Conservation (phyloP, 2,329 filamentous ascomycete genomes). For the Calonectria pseudoturangicola region DNA sequence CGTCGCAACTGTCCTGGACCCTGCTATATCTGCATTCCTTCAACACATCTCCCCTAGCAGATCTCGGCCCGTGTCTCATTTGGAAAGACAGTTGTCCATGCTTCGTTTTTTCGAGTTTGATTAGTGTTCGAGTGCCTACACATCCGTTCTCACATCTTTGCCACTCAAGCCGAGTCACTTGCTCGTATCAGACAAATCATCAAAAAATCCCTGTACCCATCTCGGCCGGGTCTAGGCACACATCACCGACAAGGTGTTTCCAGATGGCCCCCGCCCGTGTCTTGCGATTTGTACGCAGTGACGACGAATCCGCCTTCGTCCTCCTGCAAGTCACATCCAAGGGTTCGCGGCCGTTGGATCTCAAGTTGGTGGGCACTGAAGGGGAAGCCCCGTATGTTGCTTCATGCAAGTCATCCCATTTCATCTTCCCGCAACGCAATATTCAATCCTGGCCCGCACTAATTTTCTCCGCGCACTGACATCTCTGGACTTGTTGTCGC, state of each 20-base stretch:
- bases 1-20: conserved; percentile 26
- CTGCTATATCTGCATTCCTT: conserved; percentile 48
- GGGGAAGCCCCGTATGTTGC: conserved; percentile 75
- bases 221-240: conserved; percentile 16
- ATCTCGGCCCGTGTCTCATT: conserved; percentile 49
- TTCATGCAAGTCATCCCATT: conserved; percentile 69
- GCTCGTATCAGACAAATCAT: conserved; percentile 35
- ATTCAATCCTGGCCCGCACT: conserved; percentile 41
- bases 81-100: conserved; percentile 21
- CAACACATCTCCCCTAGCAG: conserved; percentile 35
- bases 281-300: conserved; percentile 75
- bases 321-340: conserved; percentile 75
- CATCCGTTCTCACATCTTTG: conserved; percentile 45
- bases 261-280: conserved; percentile 61
- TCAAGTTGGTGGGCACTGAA: conserved; percentile 82
- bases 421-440: conserved; percentile 42
- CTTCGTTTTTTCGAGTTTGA: conserved; percentile 19
- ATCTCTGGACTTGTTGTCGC: conserved; percentile 36
- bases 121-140: conserved; percentile 36
- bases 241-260: conserved; percentile 37
- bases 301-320: conserved; percentile 71
- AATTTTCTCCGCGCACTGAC: conserved; percentile 47
- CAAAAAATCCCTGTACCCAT: conserved; percentile 30
- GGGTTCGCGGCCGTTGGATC: conserved; percentile 73
- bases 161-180: conserved; percentile 40